A percentile compares a stretch with the other conserved stretches of the same genome.
phyloP scores from a whole-genome alignment of 805 yeast species.

The Starmerella khaoyaiensis region DNA sequence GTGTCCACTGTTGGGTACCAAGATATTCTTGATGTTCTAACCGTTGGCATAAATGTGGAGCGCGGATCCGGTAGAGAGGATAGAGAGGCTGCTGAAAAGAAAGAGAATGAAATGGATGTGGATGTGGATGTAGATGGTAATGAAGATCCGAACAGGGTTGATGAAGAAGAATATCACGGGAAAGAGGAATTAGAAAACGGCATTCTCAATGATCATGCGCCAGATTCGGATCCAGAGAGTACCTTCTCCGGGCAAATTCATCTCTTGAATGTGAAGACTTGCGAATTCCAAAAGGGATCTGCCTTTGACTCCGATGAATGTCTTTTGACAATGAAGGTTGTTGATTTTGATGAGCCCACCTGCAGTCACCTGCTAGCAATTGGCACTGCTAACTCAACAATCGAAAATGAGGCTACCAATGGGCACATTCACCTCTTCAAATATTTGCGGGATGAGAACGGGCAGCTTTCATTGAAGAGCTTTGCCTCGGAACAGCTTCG shows the following conservation, averaged over 20 bases:
- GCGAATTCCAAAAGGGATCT: conserved; percentile 1
- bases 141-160: background rate
- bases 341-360: conserved; percentile 7
- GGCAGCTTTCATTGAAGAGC: background rate
- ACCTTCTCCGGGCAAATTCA: conserved; percentile 8
- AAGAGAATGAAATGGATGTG: conserved; percentile 1
- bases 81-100: background rate
- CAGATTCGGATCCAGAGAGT: background rate
- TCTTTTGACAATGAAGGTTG: conserved; percentile 7
- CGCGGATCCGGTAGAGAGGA: background rate
- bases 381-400: conserved; percentile 65
- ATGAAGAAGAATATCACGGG: background rate
- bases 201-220: background rate
- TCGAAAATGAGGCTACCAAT: conserved; percentile 67
- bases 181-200: background rate
- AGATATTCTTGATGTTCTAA: conserved; percentile 5
- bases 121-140: background rate
- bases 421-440: conserved; percentile 58
- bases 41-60: conserved; percentile 7
- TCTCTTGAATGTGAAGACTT: conserved; percentile 5
- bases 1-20: conserved; percentile 4
- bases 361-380: conserved; percentile 54
- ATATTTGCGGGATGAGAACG: background rate
- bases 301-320: conserved; percentile 9
- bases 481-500: conserved; percentile 47